Evolutionary conservation across 208 protist genomes (phyloP).

Genomic region (Leishmania martiniquensis): DNA sequence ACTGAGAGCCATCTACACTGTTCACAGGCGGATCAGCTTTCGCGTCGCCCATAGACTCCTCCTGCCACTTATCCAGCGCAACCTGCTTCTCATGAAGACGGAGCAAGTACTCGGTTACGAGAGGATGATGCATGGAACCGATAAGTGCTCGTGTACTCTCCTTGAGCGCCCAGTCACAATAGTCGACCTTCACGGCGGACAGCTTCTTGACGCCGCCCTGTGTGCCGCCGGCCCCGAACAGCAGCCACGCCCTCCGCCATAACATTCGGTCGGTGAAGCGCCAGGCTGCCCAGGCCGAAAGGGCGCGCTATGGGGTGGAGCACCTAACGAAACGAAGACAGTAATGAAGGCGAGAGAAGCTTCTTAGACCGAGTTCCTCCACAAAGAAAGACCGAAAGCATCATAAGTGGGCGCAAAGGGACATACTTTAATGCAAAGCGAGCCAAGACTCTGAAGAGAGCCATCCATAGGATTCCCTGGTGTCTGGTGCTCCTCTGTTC

Average conservation of each 20-base stretch:
- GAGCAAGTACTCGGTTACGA: conserved; percentile 86
- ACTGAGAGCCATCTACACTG: conserved; percentile 52
- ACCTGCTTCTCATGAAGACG: conserved; percentile 65
- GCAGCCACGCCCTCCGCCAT: conserved; percentile 22
- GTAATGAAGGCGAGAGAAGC: not conserved
- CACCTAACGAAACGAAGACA: not conserved
- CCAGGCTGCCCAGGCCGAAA: not conserved
- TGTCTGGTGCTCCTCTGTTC: not conserved
- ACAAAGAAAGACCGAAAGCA: not conserved
- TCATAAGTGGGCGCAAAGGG: not conserved
- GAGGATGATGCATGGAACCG: conserved; percentile 67
- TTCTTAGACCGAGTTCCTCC: not conserved
- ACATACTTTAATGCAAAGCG: not conserved
- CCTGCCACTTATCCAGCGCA: conserved; percentile 54
- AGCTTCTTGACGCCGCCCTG: conserved; percentile 81
- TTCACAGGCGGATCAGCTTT: conserved; percentile 22
- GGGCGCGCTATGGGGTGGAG: not conserved
- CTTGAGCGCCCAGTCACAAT: conserved; percentile 63
- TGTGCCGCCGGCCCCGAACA: conserved; percentile 84
- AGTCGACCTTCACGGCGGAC: conserved; percentile 42
- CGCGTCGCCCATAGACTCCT: conserved; percentile 18
- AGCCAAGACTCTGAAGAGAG: not conserved
- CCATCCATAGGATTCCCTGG: not conserved
- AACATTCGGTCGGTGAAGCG: conserved; percentile 22
- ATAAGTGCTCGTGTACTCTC: conserved; percentile 56